Conservation (phyloP, 176 grass and related monocot genomes). For the Zizania latifolia region DNA sequence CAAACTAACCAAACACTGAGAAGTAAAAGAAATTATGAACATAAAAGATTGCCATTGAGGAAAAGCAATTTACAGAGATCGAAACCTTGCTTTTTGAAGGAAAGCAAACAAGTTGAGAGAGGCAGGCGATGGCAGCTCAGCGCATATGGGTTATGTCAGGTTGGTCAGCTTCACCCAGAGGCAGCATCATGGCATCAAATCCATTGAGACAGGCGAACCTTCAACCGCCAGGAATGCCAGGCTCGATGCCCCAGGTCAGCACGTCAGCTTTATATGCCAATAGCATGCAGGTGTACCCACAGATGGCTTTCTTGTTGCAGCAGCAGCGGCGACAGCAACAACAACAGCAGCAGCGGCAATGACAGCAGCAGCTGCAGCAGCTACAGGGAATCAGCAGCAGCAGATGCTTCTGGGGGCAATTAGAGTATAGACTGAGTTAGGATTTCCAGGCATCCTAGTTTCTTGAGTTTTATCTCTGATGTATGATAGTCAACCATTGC, state of each 20-base stretch:
- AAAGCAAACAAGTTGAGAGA: conserved; percentile 74
- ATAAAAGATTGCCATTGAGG: background rate
- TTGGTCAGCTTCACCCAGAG: conserved; percentile 28
- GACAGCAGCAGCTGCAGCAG: too few species aligned
- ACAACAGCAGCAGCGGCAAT: too few species aligned
- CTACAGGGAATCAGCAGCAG: background rate
- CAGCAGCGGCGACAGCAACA: conserved; percentile 14
- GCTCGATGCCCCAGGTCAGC: conserved; percentile 33
- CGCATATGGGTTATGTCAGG: conserved; percentile 53
- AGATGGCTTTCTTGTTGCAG: conserved; percentile 64
- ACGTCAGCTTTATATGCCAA: conserved; percentile 27
- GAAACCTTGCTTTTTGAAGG: conserved; percentile 82
- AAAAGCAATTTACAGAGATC: conserved; percentile 70
- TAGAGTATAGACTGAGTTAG: conserved; percentile 47
- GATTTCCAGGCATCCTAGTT: background rate
- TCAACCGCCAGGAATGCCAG: conserved; percentile 22
- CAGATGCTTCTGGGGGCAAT: conserved; percentile 45
- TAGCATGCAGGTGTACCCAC: conserved; percentile 66
- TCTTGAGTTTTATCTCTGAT: conserved; percentile 29
- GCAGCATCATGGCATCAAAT: conserved; percentile 29
- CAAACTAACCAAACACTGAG: background rate
- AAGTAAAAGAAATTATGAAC: background rate
- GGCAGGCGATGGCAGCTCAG: conserved; percentile 57
- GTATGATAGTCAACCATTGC: conserved; percentile 20
- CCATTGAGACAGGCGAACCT: conserved; percentile 40